Base-by-base conservation (phyloP, 108 stramenopile genomes). In the Cyclotella baltica region DNA sequence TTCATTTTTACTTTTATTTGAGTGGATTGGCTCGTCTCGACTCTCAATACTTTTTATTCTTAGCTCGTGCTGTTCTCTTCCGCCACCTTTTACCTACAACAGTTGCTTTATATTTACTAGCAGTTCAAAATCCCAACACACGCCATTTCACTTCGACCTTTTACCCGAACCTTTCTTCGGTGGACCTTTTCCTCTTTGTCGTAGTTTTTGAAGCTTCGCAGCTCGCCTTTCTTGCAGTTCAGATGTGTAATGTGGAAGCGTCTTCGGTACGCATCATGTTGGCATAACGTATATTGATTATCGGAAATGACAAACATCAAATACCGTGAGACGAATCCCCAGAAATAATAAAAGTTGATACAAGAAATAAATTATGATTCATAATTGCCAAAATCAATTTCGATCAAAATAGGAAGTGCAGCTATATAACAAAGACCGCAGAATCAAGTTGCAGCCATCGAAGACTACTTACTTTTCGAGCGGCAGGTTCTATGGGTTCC, bases 161-260 rank as follows among this genome's bases (percentile, higher is more conserved):
- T 89, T 87, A 19, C 96, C 96, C 23, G 88, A 63, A 58, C 96
- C 96, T 77, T 96, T 96, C 78, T 93, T 92, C 3, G 96, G 96
- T 61, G 96, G 91, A 28, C 96, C 96, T 65, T 96, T 96, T 40
- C 96, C 96, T 72, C 90, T 76, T 43, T 92, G 81, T 53, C 92
- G 83, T 23, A 92, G 70, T 58, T 76, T 83, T 43, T 59, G 77
- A 52, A 93, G 70, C 59, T 96, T 94, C 3, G 80, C 59, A 29
- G 71, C 57, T 72, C 92, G 72, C 57, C 91, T 71, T 66, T 93
- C 89, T 65, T 96, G 86, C 30, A 83, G 50, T 30, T 88, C 92
- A 22, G 92, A 86, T 34, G 81, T 78, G 75, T 92, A 93, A 20
- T 62, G 13, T 15, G 81, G 81, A 46, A 66, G 28, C 15, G 71